phyloP scores from a whole-genome alignment of 73 alveolate species.

The Paramecium caudatum region DNA sequence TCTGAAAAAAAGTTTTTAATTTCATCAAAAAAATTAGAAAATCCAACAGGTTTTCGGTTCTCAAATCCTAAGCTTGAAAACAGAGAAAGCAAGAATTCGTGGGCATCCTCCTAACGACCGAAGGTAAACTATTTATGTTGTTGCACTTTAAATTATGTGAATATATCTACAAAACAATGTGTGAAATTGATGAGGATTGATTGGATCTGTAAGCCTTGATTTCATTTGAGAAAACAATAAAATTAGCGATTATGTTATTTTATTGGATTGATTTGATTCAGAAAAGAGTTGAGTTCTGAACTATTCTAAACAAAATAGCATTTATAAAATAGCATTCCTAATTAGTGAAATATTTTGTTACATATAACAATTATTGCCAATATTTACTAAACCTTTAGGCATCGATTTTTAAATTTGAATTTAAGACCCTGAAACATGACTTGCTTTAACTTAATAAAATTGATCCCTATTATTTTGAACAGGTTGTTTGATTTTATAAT shows the following conservation, averaged over 20 bases:
- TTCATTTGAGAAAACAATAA: not conserved
- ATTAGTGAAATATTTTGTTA: not conserved
- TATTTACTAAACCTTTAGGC: slow-evolving; percentile 43
- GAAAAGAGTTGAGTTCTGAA: slow-evolving; percentile 4
- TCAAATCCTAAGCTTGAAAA: slow-evolving; percentile 11
- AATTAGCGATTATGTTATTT: too few relatives aligned
- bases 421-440: too few relatives aligned
- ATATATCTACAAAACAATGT: not conserved
- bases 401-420: too few relatives aligned
- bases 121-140: not conserved
- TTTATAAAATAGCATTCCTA: slow-evolving; percentile 38
- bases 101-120: slow-evolving; percentile 62
- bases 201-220: not conserved
- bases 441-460: too few relatives aligned
- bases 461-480: too few relatives aligned
- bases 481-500: too few relatives aligned
- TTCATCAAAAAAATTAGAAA: not conserved
- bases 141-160: not conserved
- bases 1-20: not conserved
- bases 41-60: too few relatives aligned
- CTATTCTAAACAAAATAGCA: not conserved
- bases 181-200: slow-evolving; percentile 16
- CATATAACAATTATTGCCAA: slow-evolving; percentile 64
- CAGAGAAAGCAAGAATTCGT: slow-evolving; percentile 32
- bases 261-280: too few relatives aligned